A percentile compares a stretch with the other conserved stretches of the same genome.
phyloP scores from a whole-genome alignment of 371 early-diverging fungal genomes.

The Mucor velutinosus region DNA sequence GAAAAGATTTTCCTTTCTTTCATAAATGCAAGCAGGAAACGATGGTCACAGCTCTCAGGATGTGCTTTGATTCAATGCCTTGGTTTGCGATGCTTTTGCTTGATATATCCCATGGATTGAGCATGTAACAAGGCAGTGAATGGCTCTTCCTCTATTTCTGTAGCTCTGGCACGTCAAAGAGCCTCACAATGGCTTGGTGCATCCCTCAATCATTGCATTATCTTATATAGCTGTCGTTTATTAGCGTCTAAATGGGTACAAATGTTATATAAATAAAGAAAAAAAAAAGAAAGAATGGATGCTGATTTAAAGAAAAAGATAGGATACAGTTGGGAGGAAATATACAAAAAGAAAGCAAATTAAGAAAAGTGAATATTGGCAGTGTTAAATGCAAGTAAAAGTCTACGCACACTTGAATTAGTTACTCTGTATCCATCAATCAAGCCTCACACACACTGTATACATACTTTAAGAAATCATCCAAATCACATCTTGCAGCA shows the following conservation, averaged over 20 bases:
- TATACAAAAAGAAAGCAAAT: background rate
- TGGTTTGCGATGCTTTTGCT: background rate
- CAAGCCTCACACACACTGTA: too few relatives aligned
- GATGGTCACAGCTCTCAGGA: background rate
- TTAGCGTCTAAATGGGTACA: background rate
- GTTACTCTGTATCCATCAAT: background rate
- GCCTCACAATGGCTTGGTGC: background rate
- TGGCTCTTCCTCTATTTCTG: background rate
- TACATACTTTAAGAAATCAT: conserved; percentile 83
- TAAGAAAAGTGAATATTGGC: conserved; percentile 75
- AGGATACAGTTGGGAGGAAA: background rate
- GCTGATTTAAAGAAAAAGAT: background rate
- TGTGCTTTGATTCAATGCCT: background rate
- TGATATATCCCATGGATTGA: background rate
- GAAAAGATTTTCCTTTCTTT: background rate
- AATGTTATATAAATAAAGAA: background rate
- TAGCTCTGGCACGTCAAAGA: background rate
- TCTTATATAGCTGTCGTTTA: background rate
- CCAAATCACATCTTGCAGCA: conserved; percentile 90
- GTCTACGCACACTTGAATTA: conserved; percentile 31
- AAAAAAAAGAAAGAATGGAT: background rate
- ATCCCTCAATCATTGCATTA: background rate
- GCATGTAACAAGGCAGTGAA: too few relatives aligned
- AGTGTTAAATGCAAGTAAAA: conserved; percentile 75
- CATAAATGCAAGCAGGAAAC: background rate